Conservation (phyloP, 768 basidiomycete species). For the Serendipita sp. region DNA sequence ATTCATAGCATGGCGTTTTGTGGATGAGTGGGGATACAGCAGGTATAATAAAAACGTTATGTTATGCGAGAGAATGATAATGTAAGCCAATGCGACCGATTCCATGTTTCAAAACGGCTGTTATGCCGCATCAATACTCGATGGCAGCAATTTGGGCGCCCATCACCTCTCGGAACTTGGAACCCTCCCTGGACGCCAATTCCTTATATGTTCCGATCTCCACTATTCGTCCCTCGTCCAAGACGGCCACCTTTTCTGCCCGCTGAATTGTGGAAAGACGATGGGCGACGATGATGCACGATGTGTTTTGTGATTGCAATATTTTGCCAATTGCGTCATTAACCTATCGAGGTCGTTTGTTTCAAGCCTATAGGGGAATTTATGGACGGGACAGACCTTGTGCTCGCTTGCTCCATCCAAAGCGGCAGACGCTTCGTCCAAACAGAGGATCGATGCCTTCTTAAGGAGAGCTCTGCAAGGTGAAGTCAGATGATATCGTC, state of each 20-base stretch:
- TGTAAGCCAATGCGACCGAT: too few species aligned
- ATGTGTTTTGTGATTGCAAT: slow-evolving; percentile 58
- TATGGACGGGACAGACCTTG: slow-evolving; percentile 29
- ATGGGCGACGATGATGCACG: slow-evolving; percentile 81
- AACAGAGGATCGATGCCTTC: slow-evolving; percentile 70
- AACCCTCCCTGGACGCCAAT: neutral
- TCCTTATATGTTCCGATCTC: slow-evolving; percentile 5
- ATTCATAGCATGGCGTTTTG: neutral
- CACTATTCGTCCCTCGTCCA: slow-evolving; percentile 34
- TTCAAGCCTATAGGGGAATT: neutral
- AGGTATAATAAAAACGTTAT: too few species aligned
- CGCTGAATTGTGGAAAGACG: slow-evolving; percentile 78
- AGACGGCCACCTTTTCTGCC: slow-evolving; percentile 76
- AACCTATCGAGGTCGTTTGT: slow-evolving; percentile 28
- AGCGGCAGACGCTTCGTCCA: slow-evolving; percentile 83
- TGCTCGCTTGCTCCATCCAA: slow-evolving; percentile 81
- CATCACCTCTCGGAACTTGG: slow-evolving; percentile 3
- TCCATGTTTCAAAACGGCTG: too few species aligned
- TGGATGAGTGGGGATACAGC: too few species aligned
- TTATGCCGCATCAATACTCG: neutral
- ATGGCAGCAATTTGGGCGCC: slow-evolving; percentile 2
- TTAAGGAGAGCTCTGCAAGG: slow-evolving; percentile 59
- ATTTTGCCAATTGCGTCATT: slow-evolving; percentile 88
- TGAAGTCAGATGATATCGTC: slow-evolving; percentile 22
- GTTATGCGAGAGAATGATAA: too few species aligned